A percentile compares a stretch with the other conserved stretches of the same genome.
These are phyloP conservation scores for Nasturtium officinale DNA, from an alignment of 345 rosid species.

Conservation along the genomic window DNA sequence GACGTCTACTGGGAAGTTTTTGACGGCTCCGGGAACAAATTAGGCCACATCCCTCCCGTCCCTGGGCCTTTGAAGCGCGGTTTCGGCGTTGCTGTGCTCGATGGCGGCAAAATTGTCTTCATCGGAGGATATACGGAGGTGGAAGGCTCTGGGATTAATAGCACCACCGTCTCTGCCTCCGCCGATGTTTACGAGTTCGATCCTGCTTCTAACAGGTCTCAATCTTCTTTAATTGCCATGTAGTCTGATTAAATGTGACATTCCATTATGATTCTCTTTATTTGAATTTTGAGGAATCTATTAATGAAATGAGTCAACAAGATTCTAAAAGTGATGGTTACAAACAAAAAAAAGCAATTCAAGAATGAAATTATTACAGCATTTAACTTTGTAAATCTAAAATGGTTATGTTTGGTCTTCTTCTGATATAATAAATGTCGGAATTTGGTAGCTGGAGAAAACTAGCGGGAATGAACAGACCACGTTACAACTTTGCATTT, in stretches of 20 bases:
- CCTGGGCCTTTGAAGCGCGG: conserved; percentile 70
- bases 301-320: background rate
- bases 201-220: conserved; percentile 78
- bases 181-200: conserved; percentile 75
- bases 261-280: background rate
- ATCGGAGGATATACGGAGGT: conserved; percentile 66
- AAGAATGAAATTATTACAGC: background rate
- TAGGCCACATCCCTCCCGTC: conserved; percentile 64
- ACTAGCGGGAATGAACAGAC: conserved; percentile 65
- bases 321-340: background rate
- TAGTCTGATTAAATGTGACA: conserved; percentile 4
- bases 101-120: conserved; percentile 72
- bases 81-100: conserved; percentile 65
- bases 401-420: background rate
- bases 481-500: conserved; percentile 87
- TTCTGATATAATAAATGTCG: background rate
- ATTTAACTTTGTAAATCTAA: background rate
- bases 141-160: conserved; percentile 49
- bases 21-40: conserved; percentile 59
- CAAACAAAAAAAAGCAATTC: background rate
- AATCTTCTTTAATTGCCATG: background rate
- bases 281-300: background rate
- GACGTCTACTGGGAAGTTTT: conserved; percentile 85
- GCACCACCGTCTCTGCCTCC: conserved; percentile 51
- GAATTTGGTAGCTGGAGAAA: conserved; percentile 68